Percentiles rank a stretch among this genome's conserved stretches.
These are phyloP conservation scores for Camellia sinensis DNA, from an alignment of 148 eudicot genomes.

Conservation along the genomic window DNA sequence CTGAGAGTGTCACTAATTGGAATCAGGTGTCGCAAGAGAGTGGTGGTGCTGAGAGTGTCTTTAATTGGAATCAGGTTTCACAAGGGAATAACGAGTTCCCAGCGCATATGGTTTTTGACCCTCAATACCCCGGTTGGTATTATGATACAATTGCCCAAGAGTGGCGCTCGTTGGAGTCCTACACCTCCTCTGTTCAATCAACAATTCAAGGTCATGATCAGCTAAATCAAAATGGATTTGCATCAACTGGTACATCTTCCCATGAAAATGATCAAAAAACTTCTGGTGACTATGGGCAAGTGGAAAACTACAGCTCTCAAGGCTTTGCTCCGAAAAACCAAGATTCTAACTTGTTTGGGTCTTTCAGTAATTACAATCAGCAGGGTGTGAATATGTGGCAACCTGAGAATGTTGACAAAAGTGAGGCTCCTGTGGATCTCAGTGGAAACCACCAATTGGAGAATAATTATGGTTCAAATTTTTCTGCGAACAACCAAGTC, in stretches of 20 bases:
- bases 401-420: constrained; percentile 33
- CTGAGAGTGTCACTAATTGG: constrained; percentile 49
- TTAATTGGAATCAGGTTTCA: constrained; percentile 46
- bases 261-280: constrained; percentile 24
- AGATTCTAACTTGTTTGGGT: constrained; percentile 26
- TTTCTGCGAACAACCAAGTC: constrained; percentile 23
- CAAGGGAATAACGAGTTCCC: constrained; percentile 52
- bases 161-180: constrained; percentile 65
- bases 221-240: constrained; percentile 33
- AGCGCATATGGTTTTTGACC: constrained; percentile 69
- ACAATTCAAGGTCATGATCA: constrained; percentile 35
- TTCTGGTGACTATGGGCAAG: constrained; percentile 31
- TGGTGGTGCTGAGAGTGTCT: constrained; percentile 24
- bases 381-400: constrained; percentile 40
- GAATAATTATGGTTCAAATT: constrained; percentile 22
- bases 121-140: constrained; percentile 86
- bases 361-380: constrained; percentile 41
- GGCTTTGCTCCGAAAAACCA: constrained; percentile 30
- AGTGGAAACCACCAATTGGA: constrained; percentile 31
- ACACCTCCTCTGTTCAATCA: constrained; percentile 43
- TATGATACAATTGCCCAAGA: constrained; percentile 62
- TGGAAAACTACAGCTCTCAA: constrained; percentile 26
- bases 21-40: constrained; percentile 45
- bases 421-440: constrained; percentile 22
- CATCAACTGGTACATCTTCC: constrained; percentile 26